Evolutionary conservation across 2,329 filamentous ascomycete genomes (phyloP).

Genomic region (Penicillium freii): DNA sequence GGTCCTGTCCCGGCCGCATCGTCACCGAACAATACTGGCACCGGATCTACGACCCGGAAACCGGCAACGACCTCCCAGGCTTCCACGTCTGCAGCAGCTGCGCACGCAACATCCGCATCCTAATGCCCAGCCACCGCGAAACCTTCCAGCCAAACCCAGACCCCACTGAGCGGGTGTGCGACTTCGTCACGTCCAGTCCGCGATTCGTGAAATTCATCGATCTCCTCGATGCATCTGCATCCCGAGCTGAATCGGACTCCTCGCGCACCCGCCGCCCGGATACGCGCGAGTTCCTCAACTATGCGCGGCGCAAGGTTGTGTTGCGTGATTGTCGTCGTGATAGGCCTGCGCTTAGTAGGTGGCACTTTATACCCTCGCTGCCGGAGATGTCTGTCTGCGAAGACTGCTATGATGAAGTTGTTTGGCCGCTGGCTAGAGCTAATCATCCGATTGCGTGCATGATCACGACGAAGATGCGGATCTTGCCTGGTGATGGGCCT

Average conservation of each 20-base stretch:
- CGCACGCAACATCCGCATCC: slow-evolving; percentile 65
- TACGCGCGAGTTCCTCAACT: slow-evolving; percentile 61
- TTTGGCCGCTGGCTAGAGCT: slow-evolving; percentile 65
- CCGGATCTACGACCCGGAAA: slow-evolving; percentile 67
- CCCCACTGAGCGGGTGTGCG: slow-evolving; percentile 60
- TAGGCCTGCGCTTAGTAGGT: slow-evolving; percentile 62
- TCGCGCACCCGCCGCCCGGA: slow-evolving; percentile 48
- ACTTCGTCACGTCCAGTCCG: slow-evolving; percentile 62
- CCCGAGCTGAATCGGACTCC: slow-evolving; percentile 32
- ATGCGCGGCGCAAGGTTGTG: slow-evolving; percentile 59
- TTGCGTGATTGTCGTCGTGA: slow-evolving; percentile 65
- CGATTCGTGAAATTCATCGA: slow-evolving; percentile 59
- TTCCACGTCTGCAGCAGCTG: slow-evolving; percentile 77
- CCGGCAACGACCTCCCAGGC: slow-evolving; percentile 61
- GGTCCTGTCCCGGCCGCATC: slow-evolving; percentile 59
- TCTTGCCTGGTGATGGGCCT: slow-evolving; percentile 52
- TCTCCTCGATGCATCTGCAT: slow-evolving; percentile 54
- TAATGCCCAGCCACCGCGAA: slow-evolving; percentile 70
- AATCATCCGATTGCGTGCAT: slow-evolving; percentile 59
- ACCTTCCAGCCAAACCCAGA: slow-evolving; percentile 57
- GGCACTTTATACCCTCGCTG: slow-evolving; percentile 74
- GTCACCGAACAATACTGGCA: slow-evolving; percentile 67
- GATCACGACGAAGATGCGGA: slow-evolving; percentile 62
- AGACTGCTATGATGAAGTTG: slow-evolving; percentile 77
- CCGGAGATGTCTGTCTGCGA: slow-evolving; percentile 81